Evolutionary conservation across 306 rosid species (phyloP).

Genomic region (Fagus sylvatica): DNA sequence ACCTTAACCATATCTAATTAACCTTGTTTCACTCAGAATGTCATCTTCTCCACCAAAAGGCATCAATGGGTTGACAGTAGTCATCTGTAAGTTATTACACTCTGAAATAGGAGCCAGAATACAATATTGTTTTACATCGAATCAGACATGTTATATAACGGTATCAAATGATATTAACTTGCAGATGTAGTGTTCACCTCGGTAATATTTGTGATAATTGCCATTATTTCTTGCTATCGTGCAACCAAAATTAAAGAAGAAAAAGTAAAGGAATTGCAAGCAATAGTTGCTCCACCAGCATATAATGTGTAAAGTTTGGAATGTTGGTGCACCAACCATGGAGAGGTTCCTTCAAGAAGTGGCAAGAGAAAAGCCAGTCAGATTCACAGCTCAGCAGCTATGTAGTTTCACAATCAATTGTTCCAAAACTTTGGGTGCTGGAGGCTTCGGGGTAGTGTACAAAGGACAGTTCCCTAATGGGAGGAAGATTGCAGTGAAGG

Average conservation of each 20-base stretch:
- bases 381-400: constrained; percentile 8
- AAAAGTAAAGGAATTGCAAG: neutral
- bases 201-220: neutral
- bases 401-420: neutral
- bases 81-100: too few species aligned
- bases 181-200: neutral
- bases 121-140: too few species aligned
- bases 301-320: neutral
- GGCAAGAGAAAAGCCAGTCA: constrained; percentile 14
- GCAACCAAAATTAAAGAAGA: neutral
- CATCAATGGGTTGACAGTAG: too few species aligned
- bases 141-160: too few species aligned
- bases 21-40: too few species aligned
- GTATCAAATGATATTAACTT: neutral
- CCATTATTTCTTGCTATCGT: neutral
- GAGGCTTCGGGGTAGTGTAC: constrained; percentile 16
- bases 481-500: neutral
- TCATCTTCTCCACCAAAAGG: too few species aligned
- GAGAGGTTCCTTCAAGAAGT: neutral
- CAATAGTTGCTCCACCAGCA: neutral
- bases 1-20: too few species aligned
- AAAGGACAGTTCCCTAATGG: constrained; percentile 12
- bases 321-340: neutral
- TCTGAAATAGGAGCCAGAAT: too few species aligned
- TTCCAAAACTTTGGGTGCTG: constrained; percentile 2